Conservation (phyloP, 371 early-diverging fungal species). For the Lichtheimia ornata region DNA sequence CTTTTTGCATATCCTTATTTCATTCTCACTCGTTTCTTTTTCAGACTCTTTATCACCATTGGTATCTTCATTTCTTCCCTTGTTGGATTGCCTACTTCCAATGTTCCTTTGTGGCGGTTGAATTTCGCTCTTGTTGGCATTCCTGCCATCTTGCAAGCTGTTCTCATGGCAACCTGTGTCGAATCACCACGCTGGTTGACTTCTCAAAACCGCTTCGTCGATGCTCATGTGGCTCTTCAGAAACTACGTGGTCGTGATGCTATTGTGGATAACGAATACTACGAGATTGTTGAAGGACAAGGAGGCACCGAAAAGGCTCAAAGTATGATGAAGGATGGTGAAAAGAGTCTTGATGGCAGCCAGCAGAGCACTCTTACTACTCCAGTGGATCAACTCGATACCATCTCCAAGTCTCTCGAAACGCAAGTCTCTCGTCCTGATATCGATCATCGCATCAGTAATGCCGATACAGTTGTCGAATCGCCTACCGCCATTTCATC, state of each 20-base stretch:
- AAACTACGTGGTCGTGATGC: constrained; percentile 49
- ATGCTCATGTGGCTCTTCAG: constrained; percentile 54
- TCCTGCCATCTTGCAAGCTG: constrained; percentile 68
- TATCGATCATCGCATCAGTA: background rate
- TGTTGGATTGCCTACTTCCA: constrained; percentile 58
- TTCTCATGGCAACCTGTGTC: constrained; percentile 67
- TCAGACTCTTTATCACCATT: constrained; percentile 63
- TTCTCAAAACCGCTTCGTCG: constrained; percentile 52
- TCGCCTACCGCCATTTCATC: constrained; percentile 16
- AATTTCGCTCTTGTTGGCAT: constrained; percentile 63
- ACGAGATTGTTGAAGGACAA: constrained; percentile 52
- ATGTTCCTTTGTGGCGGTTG: constrained; percentile 68
- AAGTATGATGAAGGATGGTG: background rate
- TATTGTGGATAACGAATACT: constrained; percentile 55
- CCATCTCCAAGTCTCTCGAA: background rate
- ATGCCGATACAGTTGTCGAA: background rate
- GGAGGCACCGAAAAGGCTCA: constrained; percentile 18
- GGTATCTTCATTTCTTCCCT: constrained; percentile 72
- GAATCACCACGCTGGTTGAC: constrained; percentile 78
- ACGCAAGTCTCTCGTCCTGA: too few species aligned
- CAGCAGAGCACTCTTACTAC: background rate
- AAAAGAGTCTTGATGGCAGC: background rate
- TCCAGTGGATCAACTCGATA: background rate
- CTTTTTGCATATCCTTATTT: background rate
- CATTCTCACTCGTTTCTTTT: background rate